Conservation (phyloP, 805 yeast genomes). For the Suhomyces xylopsoci region DNA sequence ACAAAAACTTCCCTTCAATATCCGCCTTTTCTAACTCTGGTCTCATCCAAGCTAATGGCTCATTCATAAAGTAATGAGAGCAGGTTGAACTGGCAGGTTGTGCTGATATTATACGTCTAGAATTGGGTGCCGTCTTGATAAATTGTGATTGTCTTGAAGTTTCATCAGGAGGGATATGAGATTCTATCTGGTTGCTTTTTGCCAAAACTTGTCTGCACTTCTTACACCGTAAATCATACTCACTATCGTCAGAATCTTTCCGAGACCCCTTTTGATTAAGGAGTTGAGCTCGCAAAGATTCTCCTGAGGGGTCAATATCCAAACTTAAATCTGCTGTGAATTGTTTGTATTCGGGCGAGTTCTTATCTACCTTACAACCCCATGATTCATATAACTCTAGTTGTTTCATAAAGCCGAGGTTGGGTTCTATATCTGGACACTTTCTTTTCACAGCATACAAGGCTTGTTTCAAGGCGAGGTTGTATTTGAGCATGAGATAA, state of each 20-base stretch:
- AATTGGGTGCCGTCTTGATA: constrained; percentile 58
- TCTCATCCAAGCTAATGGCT: constrained; percentile 93
- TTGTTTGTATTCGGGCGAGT: constrained; percentile 22
- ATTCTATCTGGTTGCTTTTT: constrained; percentile 53
- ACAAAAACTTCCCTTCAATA: constrained; percentile 80
- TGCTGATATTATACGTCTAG: constrained; percentile 56
- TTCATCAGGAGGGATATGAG: constrained; percentile 64
- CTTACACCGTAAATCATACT: constrained; percentile 64
- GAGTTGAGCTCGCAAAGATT: constrained; percentile 22
- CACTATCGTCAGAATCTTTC: constrained; percentile 3
- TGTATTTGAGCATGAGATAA: constrained; percentile 51
- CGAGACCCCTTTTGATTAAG: not conserved
- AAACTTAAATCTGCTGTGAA: constrained; percentile 24
- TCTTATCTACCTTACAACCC: constrained; percentile 23
- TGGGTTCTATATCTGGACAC: constrained; percentile 62
- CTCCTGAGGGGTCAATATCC: constrained; percentile 41
- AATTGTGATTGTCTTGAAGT: constrained; percentile 66
- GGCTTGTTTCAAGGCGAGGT: constrained; percentile 58
- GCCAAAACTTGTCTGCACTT: constrained; percentile 77
- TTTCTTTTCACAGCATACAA: constrained; percentile 72
- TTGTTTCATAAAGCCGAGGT: constrained; percentile 71
- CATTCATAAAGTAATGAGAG: constrained; percentile 75
- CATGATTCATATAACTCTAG: constrained; percentile 54
- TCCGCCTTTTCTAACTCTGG: constrained; percentile 68
- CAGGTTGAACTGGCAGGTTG: constrained; percentile 60